Evolutionary conservation across 2,329 filamentous ascomycete species (phyloP).

Genomic region (Penicillium sp.): DNA sequence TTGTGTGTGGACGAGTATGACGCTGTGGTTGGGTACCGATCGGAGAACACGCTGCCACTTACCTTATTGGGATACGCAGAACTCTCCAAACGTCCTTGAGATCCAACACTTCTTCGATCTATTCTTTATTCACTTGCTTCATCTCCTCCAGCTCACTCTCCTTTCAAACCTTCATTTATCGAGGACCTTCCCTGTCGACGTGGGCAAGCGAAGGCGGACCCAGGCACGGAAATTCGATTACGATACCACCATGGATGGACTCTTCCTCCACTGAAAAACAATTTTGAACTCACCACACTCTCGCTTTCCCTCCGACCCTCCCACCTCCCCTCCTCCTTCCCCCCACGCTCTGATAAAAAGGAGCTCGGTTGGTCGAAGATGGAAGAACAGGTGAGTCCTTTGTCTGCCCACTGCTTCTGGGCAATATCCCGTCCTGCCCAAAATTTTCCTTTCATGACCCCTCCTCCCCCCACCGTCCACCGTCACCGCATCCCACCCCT

Average conservation of each 20-base stretch:
- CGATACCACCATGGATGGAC: conserved; percentile 23
- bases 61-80: conserved; percentile 20
- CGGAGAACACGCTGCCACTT: conserved; percentile 23
- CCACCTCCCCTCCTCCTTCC: conserved; percentile 1
- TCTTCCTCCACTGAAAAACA: conserved; percentile 30
- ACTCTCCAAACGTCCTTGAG: neutral
- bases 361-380: conserved; percentile 44
- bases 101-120: neutral
- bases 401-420: neutral
- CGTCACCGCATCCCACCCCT: conserved; percentile 16
- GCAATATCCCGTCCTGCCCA: conserved; percentile 3
- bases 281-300: conserved; percentile 28
- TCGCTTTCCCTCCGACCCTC: conserved; percentile 25
- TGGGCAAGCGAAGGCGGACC: conserved; percentile 22
- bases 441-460: conserved; percentile 9
- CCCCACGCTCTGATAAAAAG: conserved; percentile 27
- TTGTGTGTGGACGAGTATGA: neutral
- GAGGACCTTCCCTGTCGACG: neutral
- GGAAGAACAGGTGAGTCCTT: conserved; percentile 46
- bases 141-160: neutral
- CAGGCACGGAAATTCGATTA: conserved; percentile 29
- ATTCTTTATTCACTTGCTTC: neutral
- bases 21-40: conserved; percentile 1
- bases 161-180: neutral
- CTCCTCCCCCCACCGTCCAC: conserved; percentile 19